Base-by-base conservation (phyloP, 129 eudicot genomes). In the Smallanthus sonchifolius region DNA sequence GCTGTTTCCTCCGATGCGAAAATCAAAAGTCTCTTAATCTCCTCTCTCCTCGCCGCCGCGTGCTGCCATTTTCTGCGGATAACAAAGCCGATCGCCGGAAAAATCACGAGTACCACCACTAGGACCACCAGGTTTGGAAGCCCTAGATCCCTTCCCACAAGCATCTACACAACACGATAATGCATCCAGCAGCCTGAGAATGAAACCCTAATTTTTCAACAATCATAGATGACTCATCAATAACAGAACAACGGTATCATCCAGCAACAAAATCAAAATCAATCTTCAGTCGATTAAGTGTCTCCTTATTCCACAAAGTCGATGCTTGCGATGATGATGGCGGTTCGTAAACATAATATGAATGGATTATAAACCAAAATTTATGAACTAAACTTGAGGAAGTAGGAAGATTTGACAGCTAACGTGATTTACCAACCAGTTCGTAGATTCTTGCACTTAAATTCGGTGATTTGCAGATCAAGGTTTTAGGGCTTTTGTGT, bases 81-180 rank as follows among this genome's bases (percentile, higher is more conserved):
- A 16, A 87, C 56, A 44, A 88, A 69, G 19, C 86, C 81, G 71
- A 85, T 77, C 77, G 75, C 83, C 48, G 89, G 82, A 0, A 70
- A 30, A 74, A 84, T 48, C 79, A 84, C 32, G 54, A 85, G 67
- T 14, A 82, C 54, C 54, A 74, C 67, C 81, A 70, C 89, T 73
- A 84, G 86, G 74, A 91, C 69, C 39, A 75, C 85, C 80, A 85
- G 85, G 62, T 64, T 73, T 52, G 80, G 65, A 72, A 91, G 86
- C 94, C 90, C 92, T 86, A 88, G 88, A 91, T 86, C 84, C 86
- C 90, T 83, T 73, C 77, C 85, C 43, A 80, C 68, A 64, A 86
- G 95, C 97, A 91, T 88, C 79, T 91, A 91, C 56, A 65, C 81
- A 75, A 47, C 32, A 65, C 78, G 68, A 72, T 74, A 73, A 73